Conservation (phyloP, 192 early-diverging fungal genomes). For the Coemansia sp. region DNA sequence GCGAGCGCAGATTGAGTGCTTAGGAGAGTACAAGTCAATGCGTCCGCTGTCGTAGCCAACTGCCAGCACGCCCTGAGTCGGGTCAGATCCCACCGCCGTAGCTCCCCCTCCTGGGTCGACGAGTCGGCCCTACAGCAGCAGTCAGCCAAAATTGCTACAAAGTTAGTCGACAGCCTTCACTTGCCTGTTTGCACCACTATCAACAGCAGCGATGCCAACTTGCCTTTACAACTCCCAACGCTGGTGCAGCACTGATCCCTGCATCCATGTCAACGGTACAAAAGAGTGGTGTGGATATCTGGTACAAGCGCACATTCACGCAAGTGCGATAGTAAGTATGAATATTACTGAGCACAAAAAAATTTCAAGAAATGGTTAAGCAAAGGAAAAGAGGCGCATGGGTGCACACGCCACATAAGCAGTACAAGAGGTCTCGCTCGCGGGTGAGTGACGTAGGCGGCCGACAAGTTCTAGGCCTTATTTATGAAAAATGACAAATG, state of each 20-base stretch:
- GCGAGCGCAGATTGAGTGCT: constrained; percentile 9
- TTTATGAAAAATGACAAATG: neutral
- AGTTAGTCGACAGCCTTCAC: neutral
- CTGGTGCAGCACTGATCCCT: neutral
- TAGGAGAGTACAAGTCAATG: constrained; percentile 25
- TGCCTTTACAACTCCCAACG: constrained; percentile 25
- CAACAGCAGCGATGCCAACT: neutral
- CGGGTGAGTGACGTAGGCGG: neutral
- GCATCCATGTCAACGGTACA: constrained; percentile 3
- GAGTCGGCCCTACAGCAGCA: constrained; percentile 18
- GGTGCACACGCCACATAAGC: neutral
- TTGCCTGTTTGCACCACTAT: neutral
- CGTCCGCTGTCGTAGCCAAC: constrained; percentile 29
- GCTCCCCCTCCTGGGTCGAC: constrained; percentile 32
- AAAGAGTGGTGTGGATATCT: neutral
- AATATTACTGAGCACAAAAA: neutral
- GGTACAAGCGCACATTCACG: neutral
- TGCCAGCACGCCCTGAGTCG: constrained; percentile 31
- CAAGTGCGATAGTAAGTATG: neutral
- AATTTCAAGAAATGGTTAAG: neutral
- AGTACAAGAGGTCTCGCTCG: neutral
- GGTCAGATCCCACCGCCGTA: constrained; percentile 40
- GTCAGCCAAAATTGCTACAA: neutral
- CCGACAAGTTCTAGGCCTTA: neutral
- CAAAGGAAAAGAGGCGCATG: neutral